Evolutionary conservation across 2,329 filamentous ascomycete species (phyloP).

Genomic region (Chaetomiaceae sp.): DNA sequence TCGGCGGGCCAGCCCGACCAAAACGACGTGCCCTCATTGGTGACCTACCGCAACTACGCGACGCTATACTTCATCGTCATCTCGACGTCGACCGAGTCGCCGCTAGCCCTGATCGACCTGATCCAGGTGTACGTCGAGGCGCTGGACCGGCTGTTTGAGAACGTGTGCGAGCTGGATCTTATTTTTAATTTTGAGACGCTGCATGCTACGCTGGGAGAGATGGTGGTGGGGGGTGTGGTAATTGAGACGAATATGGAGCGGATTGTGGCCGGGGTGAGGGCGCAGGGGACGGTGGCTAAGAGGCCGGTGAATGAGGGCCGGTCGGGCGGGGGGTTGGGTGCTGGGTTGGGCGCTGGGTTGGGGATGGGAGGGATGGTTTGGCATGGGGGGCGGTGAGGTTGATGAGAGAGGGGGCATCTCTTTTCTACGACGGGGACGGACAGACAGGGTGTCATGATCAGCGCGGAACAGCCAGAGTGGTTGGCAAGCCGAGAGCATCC

Average conservation of each 20-base stretch:
- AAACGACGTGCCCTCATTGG: conserved; percentile 88
- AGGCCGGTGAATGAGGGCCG: conserved; percentile 68
- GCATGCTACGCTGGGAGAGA: conserved; percentile 84
- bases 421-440: neutral
- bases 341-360: conserved; percentile 45
- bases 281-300: conserved; percentile 73
- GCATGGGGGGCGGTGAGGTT: conserved; percentile 33
- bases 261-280: conserved; percentile 78
- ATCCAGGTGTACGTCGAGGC: conserved; percentile 98
- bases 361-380: conserved; percentile 57
- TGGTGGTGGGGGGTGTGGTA: conserved; percentile 93
- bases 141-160: conserved; percentile 91
- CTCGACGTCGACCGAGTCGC: conserved; percentile 91
- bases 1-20: conserved; percentile 62
- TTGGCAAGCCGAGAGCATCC: neutral
- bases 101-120: conserved; percentile 88
- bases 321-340: conserved; percentile 22
- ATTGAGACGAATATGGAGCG: conserved; percentile 86
- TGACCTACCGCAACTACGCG: conserved; percentile 97
- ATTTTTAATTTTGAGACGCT: conserved; percentile 99
- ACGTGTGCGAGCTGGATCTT: conserved; percentile 95
- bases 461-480: neutral
- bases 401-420: conserved; percentile 14
- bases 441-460: neutral
- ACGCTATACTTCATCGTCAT: conserved; percentile 99